These are phyloP conservation scores for Lithospermum erythrorhizon DNA, from an alignment of 257 asterid species.

Conservation along the genomic window DNA sequence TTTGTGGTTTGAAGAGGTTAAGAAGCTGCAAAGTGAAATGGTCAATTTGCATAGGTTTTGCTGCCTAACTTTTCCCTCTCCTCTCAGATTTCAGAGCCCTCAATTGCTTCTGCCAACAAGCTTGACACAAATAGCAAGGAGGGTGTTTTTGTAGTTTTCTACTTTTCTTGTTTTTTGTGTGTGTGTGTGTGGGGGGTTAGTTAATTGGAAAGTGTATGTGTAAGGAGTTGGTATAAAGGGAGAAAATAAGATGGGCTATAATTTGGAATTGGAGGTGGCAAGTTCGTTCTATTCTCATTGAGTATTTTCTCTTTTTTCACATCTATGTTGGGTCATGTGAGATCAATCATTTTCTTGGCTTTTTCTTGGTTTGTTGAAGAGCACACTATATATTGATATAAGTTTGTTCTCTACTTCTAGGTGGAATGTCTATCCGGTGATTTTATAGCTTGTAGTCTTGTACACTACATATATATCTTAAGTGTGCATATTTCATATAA, in stretches of 20 bases:
- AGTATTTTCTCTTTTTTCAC: slow-evolving; percentile 1
- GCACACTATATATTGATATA: slow-evolving; percentile 6
- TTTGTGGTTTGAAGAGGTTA: slow-evolving; percentile 19
- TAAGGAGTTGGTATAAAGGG: background rate
- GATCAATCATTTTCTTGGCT: slow-evolving; percentile 60
- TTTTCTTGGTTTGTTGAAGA: slow-evolving; percentile 25
- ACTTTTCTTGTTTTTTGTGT: background rate
- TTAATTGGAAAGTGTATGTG: background rate
- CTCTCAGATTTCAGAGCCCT: slow-evolving; percentile 48
- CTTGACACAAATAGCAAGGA: slow-evolving; percentile 20
- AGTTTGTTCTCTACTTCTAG: slow-evolving; percentile 13
- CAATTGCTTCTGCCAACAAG: slow-evolving; percentile 27
- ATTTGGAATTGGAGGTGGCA: slow-evolving; percentile 6
- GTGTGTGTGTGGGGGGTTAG: background rate
- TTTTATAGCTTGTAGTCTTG: slow-evolving; percentile 13
- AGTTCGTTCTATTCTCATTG: slow-evolving; percentile 7
- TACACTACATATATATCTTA: background rate
- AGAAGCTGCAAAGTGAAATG: slow-evolving; percentile 22
- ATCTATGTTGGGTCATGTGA: slow-evolving; percentile 51
- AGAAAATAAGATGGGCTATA: background rate
- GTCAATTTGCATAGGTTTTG: slow-evolving; percentile 44
- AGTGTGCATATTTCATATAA: slow-evolving; percentile 17
- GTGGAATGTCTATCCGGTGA: slow-evolving; percentile 26
- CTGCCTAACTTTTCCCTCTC: slow-evolving; percentile 23
- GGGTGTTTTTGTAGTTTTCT: background rate